Base-by-base conservation (phyloP, 306 rosid species). In the Sindora glabra region DNA sequence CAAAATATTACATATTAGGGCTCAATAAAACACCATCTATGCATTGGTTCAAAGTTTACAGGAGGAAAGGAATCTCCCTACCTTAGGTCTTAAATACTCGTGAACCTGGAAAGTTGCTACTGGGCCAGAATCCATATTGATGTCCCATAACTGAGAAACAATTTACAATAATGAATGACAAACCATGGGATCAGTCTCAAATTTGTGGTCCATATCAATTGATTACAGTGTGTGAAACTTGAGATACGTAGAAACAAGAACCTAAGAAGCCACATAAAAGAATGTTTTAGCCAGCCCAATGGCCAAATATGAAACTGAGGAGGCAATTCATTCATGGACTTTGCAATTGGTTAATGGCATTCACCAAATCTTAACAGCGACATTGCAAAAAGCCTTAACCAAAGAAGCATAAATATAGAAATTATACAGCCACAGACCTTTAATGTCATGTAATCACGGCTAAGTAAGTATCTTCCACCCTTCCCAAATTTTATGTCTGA, bases 381-480 rank as follows among this genome's bases (percentile, higher is more conserved):
- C 27, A 45, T 45, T 63, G 27, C 4, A 21, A 50, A 60, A 58
- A 13, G 24, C 38, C 64, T 53, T 26, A 18, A 36, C 10, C 16
- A 60, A 36, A 29, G 13, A 63, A 73, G 32, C 57, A 27, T 5
- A 59, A 45, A 60, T 52, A 47, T 48, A 11, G 24, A 44, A 70
- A 77, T 26, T 14, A 59, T 25, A 37, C 32, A 65, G 56, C 59
- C 16, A 67, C 81, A 47, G 75, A 94, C 99, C 99, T 94, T 94
- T 17, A 94, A 86, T 62, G 97, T 82, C 99, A 94, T 94, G 86
- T 94, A 94, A 79, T 94, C 99, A 30, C 99, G 99, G 71, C 99
- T 89, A 47, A 94, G 89, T 78, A 94, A 77, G 47, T 86, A 75
- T 89, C 99, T 84, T 67, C 99, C 99, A 44, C 79, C 87, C 84